Percentiles rank a stretch among this genome's conserved stretches.
Conservation (phyloP, 2,329 filamentous ascomycete genomes). For the Rhinocladiella mackenziei region DNA sequence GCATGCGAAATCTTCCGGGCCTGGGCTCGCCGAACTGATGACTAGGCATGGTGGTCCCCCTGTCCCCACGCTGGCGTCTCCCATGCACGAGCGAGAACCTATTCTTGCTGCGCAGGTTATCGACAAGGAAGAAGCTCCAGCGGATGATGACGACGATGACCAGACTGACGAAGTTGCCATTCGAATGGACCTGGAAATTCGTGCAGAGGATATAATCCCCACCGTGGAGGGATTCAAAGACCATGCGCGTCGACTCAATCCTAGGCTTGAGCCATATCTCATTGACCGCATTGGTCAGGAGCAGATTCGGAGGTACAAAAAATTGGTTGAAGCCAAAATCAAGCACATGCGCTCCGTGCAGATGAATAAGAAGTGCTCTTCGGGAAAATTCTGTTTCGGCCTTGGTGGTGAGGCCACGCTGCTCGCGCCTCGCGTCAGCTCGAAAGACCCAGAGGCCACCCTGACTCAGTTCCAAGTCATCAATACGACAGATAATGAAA, state of each 20-base stretch:
- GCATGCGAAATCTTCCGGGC: constrained; percentile 34
- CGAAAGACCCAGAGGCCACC: constrained; percentile 56
- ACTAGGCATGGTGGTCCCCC: constrained; percentile 57
- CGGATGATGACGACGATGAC: constrained; percentile 46
- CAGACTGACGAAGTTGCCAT: constrained; percentile 32
- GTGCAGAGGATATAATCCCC: constrained; percentile 65
- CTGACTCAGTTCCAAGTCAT: constrained; percentile 54
- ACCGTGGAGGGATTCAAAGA: constrained; percentile 71
- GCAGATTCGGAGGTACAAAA: constrained; percentile 74
- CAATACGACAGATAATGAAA: constrained; percentile 56
- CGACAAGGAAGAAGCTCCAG: constrained; percentile 35
- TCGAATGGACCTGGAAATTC: constrained; percentile 58
- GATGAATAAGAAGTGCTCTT: constrained; percentile 55
- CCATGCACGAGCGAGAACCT: constrained; percentile 36
- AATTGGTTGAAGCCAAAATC: constrained; percentile 64
- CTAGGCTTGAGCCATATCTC: constrained; percentile 63
- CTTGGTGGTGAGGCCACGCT: constrained; percentile 63
- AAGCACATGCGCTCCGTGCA: constrained; percentile 62
- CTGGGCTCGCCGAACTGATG: constrained; percentile 53
- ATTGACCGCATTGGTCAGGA: constrained; percentile 79
- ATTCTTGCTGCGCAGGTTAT: constrained; percentile 23
- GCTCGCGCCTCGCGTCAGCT: constrained; percentile 51
- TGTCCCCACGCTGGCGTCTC: constrained; percentile 52
- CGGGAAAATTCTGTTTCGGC: constrained; percentile 60
- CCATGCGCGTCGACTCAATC: constrained; percentile 70